phyloP scores from a whole-genome alignment of 1,139 yeast species.

The Lipomyces yarrowii region DNA sequence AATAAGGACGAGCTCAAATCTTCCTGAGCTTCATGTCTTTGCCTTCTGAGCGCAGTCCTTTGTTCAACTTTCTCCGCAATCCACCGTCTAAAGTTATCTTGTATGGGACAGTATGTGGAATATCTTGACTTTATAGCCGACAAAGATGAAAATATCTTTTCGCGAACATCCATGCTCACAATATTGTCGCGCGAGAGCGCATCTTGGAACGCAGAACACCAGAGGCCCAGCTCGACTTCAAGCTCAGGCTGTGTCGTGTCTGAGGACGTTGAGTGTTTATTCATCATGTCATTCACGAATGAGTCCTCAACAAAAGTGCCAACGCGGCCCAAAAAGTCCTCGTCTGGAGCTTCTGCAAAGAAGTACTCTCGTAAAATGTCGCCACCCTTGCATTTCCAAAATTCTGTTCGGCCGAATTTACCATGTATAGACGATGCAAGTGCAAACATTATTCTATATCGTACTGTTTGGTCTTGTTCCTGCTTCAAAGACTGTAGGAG shows the following conservation, averaged over 20 bases:
- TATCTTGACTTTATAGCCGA: conserved; percentile 36
- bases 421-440: conserved; percentile 41
- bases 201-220: conserved; percentile 31
- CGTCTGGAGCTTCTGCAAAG: conserved; percentile 11
- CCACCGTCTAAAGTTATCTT: conserved; percentile 58
- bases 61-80: conserved; percentile 54
- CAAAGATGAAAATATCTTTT: conserved; percentile 37
- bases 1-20: background rate
- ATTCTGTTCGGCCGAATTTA: conserved; percentile 26
- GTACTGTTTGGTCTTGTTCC: conserved; percentile 32
- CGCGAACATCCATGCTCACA: conserved; percentile 18
- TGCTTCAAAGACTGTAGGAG: conserved; percentile 30
- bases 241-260: conserved; percentile 4
- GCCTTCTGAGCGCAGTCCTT: conserved; percentile 36
- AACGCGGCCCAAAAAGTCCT: conserved; percentile 29
- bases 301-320: conserved; percentile 34
- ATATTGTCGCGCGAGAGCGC: conserved; percentile 18
- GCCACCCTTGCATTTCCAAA: conserved; percentile 26
- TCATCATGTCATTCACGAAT: conserved; percentile 23
- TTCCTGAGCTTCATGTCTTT: conserved; percentile 5
- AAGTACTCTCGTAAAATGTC: conserved; percentile 22
- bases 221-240: conserved; percentile 22
- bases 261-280: background rate
- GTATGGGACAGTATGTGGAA: conserved; percentile 33
- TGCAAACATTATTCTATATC: conserved; percentile 39